Base-by-base conservation (phyloP, 164 flowering plant genomes). In the Piper betle region DNA sequence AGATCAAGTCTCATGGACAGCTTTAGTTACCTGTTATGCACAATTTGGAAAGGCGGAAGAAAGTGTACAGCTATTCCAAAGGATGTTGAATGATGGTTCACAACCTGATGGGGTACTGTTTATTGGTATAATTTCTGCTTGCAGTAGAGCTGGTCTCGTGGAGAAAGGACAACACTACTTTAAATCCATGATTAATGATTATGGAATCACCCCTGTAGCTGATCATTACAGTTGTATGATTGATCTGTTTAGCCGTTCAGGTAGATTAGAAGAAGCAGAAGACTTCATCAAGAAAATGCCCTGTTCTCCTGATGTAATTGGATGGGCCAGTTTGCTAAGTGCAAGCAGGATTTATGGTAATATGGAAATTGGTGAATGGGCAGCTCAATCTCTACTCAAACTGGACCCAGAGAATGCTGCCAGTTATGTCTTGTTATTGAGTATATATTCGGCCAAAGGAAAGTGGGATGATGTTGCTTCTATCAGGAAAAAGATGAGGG, bases 171-270 rank as follows among this genome's bases (percentile, higher is more conserved):
- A 60, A 38, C 40, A 6, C 48, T 80, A 79, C 69, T 91, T 87
- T 59, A 71, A 80, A 40, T 77, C 88, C 25, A 91, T 87, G 97
- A 61, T 63, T 1, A 68, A 68, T 48, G 75, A 69, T 54, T 74
- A 83, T 64, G 85, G 84, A 25, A 80, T 91, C 58, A 74, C 59
- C 50, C 96, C 96, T 8, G 88, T 88, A 58, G 73, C 78, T 7
- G 88, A 83, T 55, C 97, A 90, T 65, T 87, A 84, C 67, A 86
- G 93, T 6, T 91, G 93, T 62, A 82, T 90, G 86, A 86, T 90
- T 57, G 96, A 90, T 65, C 85, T 87, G 43, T 72, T 86, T 62
- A 91, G 91, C 3, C 74, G 91, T 25, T 78, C 93, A 1, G 97
- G 97, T 13, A 82, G 75, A 62, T 72, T 88, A 17, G 62, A 41